A percentile compares a stretch with the other conserved stretches of the same genome.
Conservation (phyloP, 1,284 basidiomycete genomes). For the Apiotrichum brassicae region DNA sequence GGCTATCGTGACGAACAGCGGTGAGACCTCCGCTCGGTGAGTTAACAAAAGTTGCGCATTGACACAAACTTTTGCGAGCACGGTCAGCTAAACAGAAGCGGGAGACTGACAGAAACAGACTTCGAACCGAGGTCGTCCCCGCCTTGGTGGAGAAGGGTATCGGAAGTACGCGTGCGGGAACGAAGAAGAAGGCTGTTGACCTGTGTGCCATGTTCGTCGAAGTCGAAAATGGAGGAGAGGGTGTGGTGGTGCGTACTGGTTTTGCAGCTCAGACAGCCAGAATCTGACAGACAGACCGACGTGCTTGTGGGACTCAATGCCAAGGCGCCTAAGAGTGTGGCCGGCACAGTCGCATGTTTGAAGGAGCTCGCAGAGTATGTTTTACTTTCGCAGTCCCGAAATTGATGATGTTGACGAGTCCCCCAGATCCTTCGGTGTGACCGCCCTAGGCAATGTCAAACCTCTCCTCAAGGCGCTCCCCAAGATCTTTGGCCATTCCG, state of each 20-base stretch:
- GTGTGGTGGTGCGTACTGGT: slow-evolving; percentile 67
- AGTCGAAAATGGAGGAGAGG: slow-evolving; percentile 82
- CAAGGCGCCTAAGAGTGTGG: slow-evolving; percentile 92
- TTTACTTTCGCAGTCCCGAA: background rate
- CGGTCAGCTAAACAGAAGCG: background rate
- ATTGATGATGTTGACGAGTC: too few relatives aligned
- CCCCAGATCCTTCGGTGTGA: slow-evolving; percentile 70
- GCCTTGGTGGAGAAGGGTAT: slow-evolving; percentile 93
- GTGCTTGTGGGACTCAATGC: slow-evolving; percentile 76
- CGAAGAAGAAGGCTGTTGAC: slow-evolving; percentile 83
- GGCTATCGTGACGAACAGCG: slow-evolving; percentile 81
- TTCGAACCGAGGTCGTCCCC: slow-evolving; percentile 72
- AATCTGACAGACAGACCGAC: slow-evolving; percentile 56
- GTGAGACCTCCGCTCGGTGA: slow-evolving; percentile 67
- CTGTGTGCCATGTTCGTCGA: slow-evolving; percentile 85
- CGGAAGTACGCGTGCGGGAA: slow-evolving; percentile 82
- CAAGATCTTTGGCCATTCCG: slow-evolving; percentile 90
- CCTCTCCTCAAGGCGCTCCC: slow-evolving; percentile 78
- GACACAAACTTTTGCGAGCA: background rate
- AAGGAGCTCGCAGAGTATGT: slow-evolving; percentile 68
- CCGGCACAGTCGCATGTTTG: slow-evolving; percentile 69
- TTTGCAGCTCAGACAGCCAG: background rate
- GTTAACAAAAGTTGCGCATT: slow-evolving; percentile 7
- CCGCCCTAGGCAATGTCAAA: slow-evolving; percentile 64
- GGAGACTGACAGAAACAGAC: slow-evolving; percentile 3